Base-by-base conservation (phyloP, 345 rosid genomes). In the Mercurialis annua region DNA sequence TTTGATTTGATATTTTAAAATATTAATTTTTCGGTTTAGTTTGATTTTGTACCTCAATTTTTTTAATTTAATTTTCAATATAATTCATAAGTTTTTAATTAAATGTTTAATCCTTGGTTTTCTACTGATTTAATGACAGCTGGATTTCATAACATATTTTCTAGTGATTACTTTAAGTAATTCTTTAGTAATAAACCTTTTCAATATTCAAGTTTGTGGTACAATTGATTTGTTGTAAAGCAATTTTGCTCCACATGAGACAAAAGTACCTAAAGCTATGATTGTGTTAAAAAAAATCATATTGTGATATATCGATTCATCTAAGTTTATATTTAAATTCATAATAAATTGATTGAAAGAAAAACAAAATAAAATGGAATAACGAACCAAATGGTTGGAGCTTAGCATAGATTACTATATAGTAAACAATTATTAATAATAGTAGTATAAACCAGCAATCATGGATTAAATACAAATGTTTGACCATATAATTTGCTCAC, bases 191-290 rank as follows among this genome's bases (percentile, higher is more conserved):
- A 16, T 21, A 23, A 42, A 23, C 1, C 40, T 15, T 7, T 48
- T 24, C 44, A 27, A 14, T 30, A 31, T 12, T 48, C 24, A 30
- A 16, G 42, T 16, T 60, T 40, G 43, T 47, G 49, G 55, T 51
- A 38, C 58, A 16, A 33, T 21, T 31, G 36, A 12, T 59, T 48
- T 59, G 65, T 18, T 68, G 49, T 36, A 59, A 59, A 36, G 55
- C 47, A 48, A 23, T 34, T 68, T 59, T 59, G 18, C 47, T 59
- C 24, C 57, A 68, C 57, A 48, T 48, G 65, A 34, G 29, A 58
- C 57, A 36, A 47, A 59, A 33, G 14, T 11, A 17, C 8, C 16
- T 67, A 16, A 56, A 21, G 23, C 14, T 8, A 17, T 29, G 16
- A 65, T 10, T 24, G 9, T 18, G 27, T 36, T 14, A 36, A 65